These are phyloP conservation scores for Volvox africanus DNA, from an alignment of 139 green algal genomes.

Conservation along the genomic window DNA sequence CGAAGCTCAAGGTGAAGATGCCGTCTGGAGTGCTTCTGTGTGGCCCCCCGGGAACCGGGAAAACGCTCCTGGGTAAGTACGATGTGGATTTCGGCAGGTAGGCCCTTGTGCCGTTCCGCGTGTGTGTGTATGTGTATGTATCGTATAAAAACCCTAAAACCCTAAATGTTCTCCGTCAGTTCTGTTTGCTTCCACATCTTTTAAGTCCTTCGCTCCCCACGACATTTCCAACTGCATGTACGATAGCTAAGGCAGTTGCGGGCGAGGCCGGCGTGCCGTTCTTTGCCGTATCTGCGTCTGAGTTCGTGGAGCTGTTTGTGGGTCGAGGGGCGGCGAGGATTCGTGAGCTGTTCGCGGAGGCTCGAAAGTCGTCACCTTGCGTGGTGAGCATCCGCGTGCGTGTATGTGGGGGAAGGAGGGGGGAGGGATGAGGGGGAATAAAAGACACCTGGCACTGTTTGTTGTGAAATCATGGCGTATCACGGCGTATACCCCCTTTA, in stretches of 20 bases:
- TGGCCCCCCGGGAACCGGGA: constrained; percentile 87
- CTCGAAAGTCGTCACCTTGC: constrained; percentile 81
- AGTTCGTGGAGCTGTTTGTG: constrained; percentile 99
- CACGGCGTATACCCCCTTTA: too few species aligned
- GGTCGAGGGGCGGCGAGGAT: constrained; percentile 92
- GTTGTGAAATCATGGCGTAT: too few species aligned
- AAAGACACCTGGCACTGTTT: too few species aligned
- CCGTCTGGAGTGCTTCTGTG: constrained; percentile 83
- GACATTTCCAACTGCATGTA: neutral
- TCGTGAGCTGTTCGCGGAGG: constrained; percentile 94
- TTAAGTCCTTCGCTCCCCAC: too few species aligned
- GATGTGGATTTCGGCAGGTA: too few species aligned
- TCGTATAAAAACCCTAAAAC: too few species aligned
- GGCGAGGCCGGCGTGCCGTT: constrained; percentile 94
- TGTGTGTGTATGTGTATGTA: too few species aligned
- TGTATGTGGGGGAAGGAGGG: neutral
- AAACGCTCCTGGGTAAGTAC: constrained; percentile 24
- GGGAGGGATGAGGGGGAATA: too few species aligned
- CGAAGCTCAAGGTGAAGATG: constrained; percentile 64
- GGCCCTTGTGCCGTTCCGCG: too few species aligned
- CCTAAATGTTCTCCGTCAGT: too few species aligned
- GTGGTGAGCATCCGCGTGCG: constrained; percentile 63
- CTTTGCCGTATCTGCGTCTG: constrained; percentile 90
- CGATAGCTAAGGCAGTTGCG: constrained; percentile 88
- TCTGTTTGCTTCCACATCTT: too few species aligned